Conservation (phyloP, 1,284 basidiomycete species). For the Boletus mariae region DNA sequence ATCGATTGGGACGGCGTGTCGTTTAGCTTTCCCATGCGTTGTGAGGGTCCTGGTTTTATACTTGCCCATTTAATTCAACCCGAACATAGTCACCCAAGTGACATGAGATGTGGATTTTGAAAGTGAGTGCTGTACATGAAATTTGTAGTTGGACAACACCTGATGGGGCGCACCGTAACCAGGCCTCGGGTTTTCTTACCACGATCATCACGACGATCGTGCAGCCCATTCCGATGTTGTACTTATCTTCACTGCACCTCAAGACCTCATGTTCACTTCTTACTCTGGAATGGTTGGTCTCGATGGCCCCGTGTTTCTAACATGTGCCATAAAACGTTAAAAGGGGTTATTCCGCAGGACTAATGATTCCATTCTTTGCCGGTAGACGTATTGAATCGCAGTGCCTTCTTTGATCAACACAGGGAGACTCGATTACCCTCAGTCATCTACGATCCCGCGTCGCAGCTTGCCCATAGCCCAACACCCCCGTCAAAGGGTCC, state of each 20-base stretch:
- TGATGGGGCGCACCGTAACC: slow-evolving; percentile 22
- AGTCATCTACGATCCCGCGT: slow-evolving; percentile 19
- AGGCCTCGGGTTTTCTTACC: slow-evolving; percentile 21
- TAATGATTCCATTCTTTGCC: slow-evolving; percentile 24
- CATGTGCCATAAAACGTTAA: slow-evolving; percentile 12
- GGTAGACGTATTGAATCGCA: slow-evolving; percentile 24
- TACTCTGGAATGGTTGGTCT: slow-evolving; percentile 14
- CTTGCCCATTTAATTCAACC: slow-evolving; percentile 12
- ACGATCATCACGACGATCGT: slow-evolving; percentile 19
- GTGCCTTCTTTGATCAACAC: slow-evolving; percentile 27
- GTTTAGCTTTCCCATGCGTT: slow-evolving; percentile 7
- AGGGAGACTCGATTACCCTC: slow-evolving; percentile 19
- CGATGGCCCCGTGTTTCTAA: slow-evolving; percentile 17
- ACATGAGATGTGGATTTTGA: slow-evolving; percentile 18
- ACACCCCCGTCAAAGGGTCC: slow-evolving; percentile 13
- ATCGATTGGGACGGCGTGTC: slow-evolving; percentile 2
- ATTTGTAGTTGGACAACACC: slow-evolving; percentile 14
- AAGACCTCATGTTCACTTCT: slow-evolving; percentile 16
- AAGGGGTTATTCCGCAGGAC: slow-evolving; percentile 17
- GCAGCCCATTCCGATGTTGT: slow-evolving; percentile 2
- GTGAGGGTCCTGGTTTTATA: slow-evolving; percentile 26
- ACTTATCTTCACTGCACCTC: slow-evolving; percentile 2
- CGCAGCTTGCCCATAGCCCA: slow-evolving; percentile 29
- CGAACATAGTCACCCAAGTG: slow-evolving; percentile 18
- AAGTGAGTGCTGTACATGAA: slow-evolving; percentile 19